Evolutionary conservation across 2,329 filamentous ascomycete genomes (phyloP).

Genomic region (Orbilia blumenaviensis): DNA sequence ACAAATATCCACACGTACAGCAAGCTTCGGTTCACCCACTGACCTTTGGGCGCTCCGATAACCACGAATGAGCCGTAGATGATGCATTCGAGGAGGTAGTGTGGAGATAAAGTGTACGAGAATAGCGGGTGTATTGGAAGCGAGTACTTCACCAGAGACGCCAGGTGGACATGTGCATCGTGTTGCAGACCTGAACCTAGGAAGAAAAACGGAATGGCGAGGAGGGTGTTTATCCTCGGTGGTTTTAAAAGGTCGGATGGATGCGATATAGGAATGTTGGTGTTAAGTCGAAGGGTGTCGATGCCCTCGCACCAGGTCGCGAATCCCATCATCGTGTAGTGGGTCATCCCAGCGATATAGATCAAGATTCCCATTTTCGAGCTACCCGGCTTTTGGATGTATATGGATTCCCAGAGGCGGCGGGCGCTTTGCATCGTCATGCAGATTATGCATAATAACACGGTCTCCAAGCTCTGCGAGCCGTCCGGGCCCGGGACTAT

Average conservation of each 20-base stretch:
- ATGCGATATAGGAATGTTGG: slow-evolving; percentile 57
- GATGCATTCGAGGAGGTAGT: slow-evolving; percentile 88
- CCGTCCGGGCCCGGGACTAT: slow-evolving; percentile 57
- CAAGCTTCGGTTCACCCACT: slow-evolving; percentile 76
- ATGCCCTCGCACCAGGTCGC: slow-evolving; percentile 86
- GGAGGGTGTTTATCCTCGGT: slow-evolving; percentile 65
- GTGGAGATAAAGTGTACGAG: slow-evolving; percentile 77
- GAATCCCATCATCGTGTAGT: slow-evolving; percentile 77
- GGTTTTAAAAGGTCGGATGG: slow-evolving; percentile 59
- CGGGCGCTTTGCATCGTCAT: slow-evolving; percentile 79
- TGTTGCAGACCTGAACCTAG: slow-evolving; percentile 78
- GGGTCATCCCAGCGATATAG: slow-evolving; percentile 79
- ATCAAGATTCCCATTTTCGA: slow-evolving; percentile 87
- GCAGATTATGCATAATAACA: slow-evolving; percentile 74
- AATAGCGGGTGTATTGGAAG: slow-evolving; percentile 80
- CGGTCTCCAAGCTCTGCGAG: slow-evolving; percentile 58
- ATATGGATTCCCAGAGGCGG: slow-evolving; percentile 78
- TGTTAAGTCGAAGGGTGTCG: slow-evolving; percentile 57
- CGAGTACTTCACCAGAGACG: slow-evolving; percentile 80
- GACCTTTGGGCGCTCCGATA: slow-evolving; percentile 74
- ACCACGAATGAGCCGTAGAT: slow-evolving; percentile 83
- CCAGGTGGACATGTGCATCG: slow-evolving; percentile 75
- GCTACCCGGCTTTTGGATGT: slow-evolving; percentile 69
- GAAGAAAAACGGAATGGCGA: slow-evolving; percentile 72
- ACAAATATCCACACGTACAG: slow-evolving; percentile 77